These are phyloP conservation scores for Claviceps capensis DNA, from an alignment of 2,329 filamentous ascomycete genomes.

Conservation along the genomic window DNA sequence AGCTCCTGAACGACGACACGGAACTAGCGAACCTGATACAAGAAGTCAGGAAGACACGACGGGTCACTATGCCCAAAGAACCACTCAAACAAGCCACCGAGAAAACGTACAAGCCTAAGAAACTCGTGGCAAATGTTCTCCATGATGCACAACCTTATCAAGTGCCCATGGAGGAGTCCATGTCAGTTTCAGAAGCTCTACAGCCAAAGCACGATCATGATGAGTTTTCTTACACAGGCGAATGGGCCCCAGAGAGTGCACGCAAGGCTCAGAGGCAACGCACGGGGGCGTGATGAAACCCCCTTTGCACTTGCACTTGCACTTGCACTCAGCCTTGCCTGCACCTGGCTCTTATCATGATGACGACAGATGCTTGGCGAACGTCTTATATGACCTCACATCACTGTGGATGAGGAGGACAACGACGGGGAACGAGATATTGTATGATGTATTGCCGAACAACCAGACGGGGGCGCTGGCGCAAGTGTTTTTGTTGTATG, in stretches of 20 bases:
- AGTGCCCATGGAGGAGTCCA: constrained; percentile 21
- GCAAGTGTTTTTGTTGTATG: too few species aligned
- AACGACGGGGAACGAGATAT: too few species aligned
- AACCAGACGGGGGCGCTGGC: too few species aligned
- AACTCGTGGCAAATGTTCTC: constrained; percentile 18
- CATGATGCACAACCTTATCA: constrained; percentile 21
- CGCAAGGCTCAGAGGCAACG: constrained; percentile 13
- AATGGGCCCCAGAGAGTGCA: constrained; percentile 13
- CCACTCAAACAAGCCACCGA: constrained; percentile 8
- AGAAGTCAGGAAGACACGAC: constrained; percentile 31
- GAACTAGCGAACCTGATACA: constrained; percentile 64
- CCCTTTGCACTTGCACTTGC: too few species aligned
- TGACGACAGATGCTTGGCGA: too few species aligned
- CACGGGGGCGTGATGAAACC: constrained; percentile 11
- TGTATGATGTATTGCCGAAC: too few species aligned
- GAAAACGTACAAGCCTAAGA: constrained; percentile 13
- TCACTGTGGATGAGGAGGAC: too few species aligned
- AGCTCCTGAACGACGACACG: constrained; percentile 61
- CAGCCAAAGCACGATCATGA: constrained; percentile 9
- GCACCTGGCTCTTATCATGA: too few species aligned
- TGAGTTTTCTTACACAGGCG: constrained; percentile 12
- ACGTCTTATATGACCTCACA: too few species aligned
- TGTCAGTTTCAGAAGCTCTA: constrained; percentile 23
- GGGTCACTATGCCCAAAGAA: neutral
- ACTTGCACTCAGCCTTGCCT: neutral